Evolutionary conservation across 257 asterid species (phyloP), one percentile per base, ranked within the genome.

Genomic region (Pogostemon cablin): DNA sequence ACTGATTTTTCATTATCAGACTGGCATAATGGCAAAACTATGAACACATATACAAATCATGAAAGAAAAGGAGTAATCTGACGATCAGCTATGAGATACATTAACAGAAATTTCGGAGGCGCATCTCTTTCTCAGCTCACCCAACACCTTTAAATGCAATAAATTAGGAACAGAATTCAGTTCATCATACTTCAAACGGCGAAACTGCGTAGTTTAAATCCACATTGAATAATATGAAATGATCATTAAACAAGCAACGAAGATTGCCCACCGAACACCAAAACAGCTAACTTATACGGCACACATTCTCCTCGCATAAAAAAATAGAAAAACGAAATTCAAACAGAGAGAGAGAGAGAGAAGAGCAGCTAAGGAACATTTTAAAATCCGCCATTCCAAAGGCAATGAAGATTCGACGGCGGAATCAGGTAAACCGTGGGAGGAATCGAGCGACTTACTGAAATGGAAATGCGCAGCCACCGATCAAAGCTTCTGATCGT

Each of bases 401-500:
- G 44, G 46, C n/a, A 56, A 63, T 9, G 41, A 66, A 72, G 65
- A 69, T 53, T 44, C 50, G 59, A 12, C 41, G 15, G 59, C 67
- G 11, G 35, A 62, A 65, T 41, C 65, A 42, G 63, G 20, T 15
- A 61, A 67, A 53, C 62, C 32, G 4, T 8, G 5, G 25, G 8
- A 54, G 37, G 11, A 54, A 54, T 54, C 32, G 60, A 37, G 54
- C 50, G 62, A 68, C 80, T 60, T 75, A 77, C 80, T 70, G 66
- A 44, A 39, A 63, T 15, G 63, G 63, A 48, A 34, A 43, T 68
- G 37, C n/a, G 20, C 62, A 12, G 72, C 35, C 69, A 37, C 59
- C 76, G 78, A 81, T 77, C 65, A 74, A 69, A 55, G 71, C 62
- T 64, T 52, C 47, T 9, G 84, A 47, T 68, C 64, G 70, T 58